These are phyloP conservation scores for Alternaria alternata DNA, from an alignment of 2,329 filamentous ascomycete genomes.

Conservation along the genomic window DNA sequence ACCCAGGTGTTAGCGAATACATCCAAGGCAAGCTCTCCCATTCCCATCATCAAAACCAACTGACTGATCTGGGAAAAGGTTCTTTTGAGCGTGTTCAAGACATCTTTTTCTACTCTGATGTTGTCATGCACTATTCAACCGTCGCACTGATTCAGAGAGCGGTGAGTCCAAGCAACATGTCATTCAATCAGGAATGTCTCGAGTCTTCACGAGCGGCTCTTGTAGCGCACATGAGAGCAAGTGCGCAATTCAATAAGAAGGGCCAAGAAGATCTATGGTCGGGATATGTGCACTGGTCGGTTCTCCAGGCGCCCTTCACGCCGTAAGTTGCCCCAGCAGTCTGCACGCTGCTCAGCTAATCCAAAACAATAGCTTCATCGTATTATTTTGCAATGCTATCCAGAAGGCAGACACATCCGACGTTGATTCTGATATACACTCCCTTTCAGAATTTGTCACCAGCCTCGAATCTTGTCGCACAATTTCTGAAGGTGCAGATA, in stretches of 20 bases:
- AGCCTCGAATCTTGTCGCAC: constrained; percentile 63
- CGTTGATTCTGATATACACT: constrained; percentile 62
- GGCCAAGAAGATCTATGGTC: constrained; percentile 46
- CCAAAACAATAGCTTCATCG: constrained; percentile 49
- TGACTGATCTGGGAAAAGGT: constrained; percentile 6
- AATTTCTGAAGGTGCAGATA: constrained; percentile 66
- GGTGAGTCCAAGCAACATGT: constrained; percentile 41
- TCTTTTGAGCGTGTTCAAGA: constrained; percentile 35
- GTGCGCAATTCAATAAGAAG: constrained; percentile 40
- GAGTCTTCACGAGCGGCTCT: constrained; percentile 44
- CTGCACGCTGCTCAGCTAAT: not conserved
- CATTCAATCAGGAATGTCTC: constrained; percentile 43
- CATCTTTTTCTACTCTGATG: constrained; percentile 43
- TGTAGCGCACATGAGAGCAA: constrained; percentile 40
- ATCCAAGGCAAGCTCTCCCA: constrained; percentile 18
- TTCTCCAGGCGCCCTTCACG: constrained; percentile 55
- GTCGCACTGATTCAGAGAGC: constrained; percentile 45
- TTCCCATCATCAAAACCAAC: not conserved
- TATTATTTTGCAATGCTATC: constrained; percentile 59
- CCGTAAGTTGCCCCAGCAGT: constrained; percentile 36
- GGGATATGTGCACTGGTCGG: constrained; percentile 45
- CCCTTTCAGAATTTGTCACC: constrained; percentile 64
- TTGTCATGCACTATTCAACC: constrained; percentile 46
- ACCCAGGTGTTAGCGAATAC: constrained; percentile 16
- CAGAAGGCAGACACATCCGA: constrained; percentile 63